phyloP scores from a whole-genome alignment of 257 asterid species.

The Solanum piurae region DNA sequence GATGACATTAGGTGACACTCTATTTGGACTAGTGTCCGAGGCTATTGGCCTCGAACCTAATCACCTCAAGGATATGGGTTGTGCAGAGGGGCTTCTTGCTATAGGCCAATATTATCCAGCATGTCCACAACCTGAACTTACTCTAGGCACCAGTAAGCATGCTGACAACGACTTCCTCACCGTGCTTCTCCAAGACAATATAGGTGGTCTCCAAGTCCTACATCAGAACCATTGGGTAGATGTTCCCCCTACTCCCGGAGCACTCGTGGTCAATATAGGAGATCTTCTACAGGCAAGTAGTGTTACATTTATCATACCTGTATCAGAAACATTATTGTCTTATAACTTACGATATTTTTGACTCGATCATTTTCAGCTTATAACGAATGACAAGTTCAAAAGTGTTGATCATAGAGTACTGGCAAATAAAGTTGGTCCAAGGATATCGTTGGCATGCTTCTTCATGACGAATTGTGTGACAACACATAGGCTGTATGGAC shows the following conservation, averaged over 20 bases:
- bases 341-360: not conserved
- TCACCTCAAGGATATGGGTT: constrained; percentile 9
- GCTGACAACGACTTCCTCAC: constrained; percentile 14
- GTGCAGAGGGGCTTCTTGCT: constrained; percentile 5
- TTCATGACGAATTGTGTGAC: constrained; percentile 5
- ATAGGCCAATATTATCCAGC: constrained; percentile 18
- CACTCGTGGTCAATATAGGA: constrained; percentile 19
- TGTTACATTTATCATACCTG: not conserved
- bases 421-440: constrained; percentile 9
- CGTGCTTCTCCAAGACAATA: constrained; percentile 17
- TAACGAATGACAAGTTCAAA: constrained; percentile 13
- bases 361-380: not conserved
- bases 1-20: not conserved
- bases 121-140: constrained; percentile 18
- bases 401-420: constrained; percentile 13
- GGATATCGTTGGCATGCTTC: constrained; percentile 14
- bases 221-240: constrained; percentile 21
- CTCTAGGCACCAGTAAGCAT: constrained; percentile 14
- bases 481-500: constrained; percentile 5
- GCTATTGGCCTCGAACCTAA: constrained; percentile 6
- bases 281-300: constrained; percentile 15
- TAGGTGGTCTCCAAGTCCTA: constrained; percentile 18
- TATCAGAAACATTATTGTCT: not conserved
- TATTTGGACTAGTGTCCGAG: constrained; percentile 8
- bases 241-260: constrained; percentile 21